Evolutionary conservation across 2,329 filamentous ascomycete species (phyloP).

Genomic region (Cordyceps cicadae): DNA sequence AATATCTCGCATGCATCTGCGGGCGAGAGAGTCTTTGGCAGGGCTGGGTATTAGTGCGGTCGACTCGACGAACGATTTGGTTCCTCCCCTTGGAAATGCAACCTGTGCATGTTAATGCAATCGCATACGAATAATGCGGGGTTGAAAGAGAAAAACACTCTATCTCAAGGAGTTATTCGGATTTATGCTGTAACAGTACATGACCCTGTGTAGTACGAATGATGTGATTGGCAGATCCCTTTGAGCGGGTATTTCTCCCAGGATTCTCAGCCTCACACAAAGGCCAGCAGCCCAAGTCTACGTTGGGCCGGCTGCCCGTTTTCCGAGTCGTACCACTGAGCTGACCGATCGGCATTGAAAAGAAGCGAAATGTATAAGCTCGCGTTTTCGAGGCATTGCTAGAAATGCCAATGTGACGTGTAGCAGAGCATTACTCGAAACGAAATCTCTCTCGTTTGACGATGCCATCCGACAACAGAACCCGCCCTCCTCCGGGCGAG

Average conservation of each 20-base stretch:
- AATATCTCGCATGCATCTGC: too few species aligned
- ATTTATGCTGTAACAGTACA: background rate
- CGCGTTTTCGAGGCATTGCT: too few species aligned
- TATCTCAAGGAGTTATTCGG: too few species aligned
- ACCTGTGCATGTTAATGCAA: too few species aligned
- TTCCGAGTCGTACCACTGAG: slow-evolving; percentile 9
- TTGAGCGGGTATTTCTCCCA: background rate
- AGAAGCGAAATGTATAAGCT: background rate
- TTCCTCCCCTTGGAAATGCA: too few species aligned
- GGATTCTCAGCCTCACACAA: slow-evolving; percentile 1
- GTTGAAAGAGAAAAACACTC: too few species aligned
- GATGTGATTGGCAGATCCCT: background rate
- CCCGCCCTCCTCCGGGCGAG: background rate
- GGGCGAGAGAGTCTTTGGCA: too few species aligned
- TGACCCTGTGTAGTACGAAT: background rate
- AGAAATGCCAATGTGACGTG: background rate
- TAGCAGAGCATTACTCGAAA: background rate
- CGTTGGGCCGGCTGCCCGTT: background rate
- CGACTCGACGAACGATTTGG: too few species aligned
- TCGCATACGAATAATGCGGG: too few species aligned
- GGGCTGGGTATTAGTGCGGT: too few species aligned
- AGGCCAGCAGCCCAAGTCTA: background rate
- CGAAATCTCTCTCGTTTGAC: too few species aligned
- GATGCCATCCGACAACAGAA: background rate
- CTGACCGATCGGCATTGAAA: background rate